A percentile compares a stretch with the other conserved stretches of the same genome.
Evolutionary conservation across 2,329 filamentous ascomycete genomes (phyloP).

Genomic region (Aspergillus floridensis): DNA sequence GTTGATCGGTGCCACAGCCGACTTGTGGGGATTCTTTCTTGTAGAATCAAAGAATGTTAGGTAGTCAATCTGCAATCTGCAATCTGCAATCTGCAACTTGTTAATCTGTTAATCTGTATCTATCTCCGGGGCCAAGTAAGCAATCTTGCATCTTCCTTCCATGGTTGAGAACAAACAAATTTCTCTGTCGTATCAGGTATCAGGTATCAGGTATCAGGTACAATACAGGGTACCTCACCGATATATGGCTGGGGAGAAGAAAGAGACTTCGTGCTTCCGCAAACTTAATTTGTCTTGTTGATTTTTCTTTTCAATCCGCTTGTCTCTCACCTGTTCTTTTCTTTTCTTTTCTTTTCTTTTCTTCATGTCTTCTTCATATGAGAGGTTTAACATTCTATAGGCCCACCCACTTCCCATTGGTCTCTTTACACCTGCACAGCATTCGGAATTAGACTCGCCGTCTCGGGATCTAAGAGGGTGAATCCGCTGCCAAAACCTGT

Average conservation of each 20-base stretch:
- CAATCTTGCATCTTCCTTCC: neutral
- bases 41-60: no score
- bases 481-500: neutral
- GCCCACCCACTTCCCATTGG: neutral
- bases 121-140: neutral
- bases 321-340: neutral
- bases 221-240: neutral
- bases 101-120: no score
- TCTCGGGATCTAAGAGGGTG: neutral
- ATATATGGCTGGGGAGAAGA: neutral
- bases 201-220: neutral
- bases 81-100: no score
- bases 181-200: neutral
- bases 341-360: neutral
- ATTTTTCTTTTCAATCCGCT: neutral
- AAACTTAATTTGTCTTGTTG: neutral
- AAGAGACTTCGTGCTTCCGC: neutral
- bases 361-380: neutral
- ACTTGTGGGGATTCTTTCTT: neutral
- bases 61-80: no score
- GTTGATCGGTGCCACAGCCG: constrained; percentile 4
- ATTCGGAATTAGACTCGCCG: neutral
- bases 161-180: neutral
- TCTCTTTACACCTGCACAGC: neutral
- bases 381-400: neutral